Evolutionary conservation across 805 yeast genomes (phyloP), one percentile per base, ranked within the genome.

Genomic region (Citeromyces matritensis): DNA sequence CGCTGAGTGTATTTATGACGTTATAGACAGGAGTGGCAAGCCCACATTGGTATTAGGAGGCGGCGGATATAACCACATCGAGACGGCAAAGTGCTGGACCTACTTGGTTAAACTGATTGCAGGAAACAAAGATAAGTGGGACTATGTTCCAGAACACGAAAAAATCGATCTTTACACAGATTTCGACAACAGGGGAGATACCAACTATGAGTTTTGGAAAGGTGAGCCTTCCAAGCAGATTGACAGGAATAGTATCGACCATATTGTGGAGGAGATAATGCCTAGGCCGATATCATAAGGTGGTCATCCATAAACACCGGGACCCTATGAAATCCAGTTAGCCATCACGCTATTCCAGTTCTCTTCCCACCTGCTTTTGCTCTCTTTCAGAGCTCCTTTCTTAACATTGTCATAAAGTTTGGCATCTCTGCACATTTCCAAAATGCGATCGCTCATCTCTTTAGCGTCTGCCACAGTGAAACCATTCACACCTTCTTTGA

Each of bases 31-130:
- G 6, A 83, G 88, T 48, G 81, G 82, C 30, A 65, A 91, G 11
- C 97, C 98, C 7, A 58, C 83, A 67, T 69, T 91, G 76, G 94
- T 91, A 21, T 65, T 91, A 13, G 98, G 98, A 26, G 98, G 98
- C 31, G 98, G 98, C 43, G 98, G 98, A 13, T 91, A 91, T 57
- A 91, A 76, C 37, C 69, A 63, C 37, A 45, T 58, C 3, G 74
- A 77, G 36, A 61, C 70, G 15, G 72, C 84, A 0, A 61, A 79
- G 37, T 68, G 73, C 34, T 75, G 82, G 71, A 51, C 72, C 0
- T 57, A 51, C 39, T 37, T 64, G 4, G 64, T 68, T 1, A 43
- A 42, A 6, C 45, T 49, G 7, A 24, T 33, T 5, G 37, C 44
- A 4, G 40, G 46, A 9, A 39, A 44, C 3, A 41, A 38, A 10